phyloP scores from a whole-genome alignment of 116 monocot species.

The Posidonia oceanica region DNA sequence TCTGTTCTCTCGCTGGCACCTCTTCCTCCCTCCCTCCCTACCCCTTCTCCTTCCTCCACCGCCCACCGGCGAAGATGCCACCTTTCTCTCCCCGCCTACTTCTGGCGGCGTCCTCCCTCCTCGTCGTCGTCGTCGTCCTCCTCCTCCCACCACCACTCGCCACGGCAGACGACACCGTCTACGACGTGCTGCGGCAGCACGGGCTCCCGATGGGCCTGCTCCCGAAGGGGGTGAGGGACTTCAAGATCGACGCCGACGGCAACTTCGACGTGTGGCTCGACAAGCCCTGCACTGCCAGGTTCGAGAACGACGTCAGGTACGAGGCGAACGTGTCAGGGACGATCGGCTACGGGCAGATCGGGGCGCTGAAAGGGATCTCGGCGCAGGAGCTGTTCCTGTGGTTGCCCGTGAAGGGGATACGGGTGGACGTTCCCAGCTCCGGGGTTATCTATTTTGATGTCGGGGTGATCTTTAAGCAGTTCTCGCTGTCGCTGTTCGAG shows the following conservation, averaged over 20 bases:
- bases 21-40: background rate
- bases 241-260: slow-evolving; percentile 22
- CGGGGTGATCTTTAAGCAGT: slow-evolving; percentile 35
- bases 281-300: slow-evolving; percentile 27
- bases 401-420: slow-evolving; percentile 39
- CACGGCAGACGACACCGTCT: slow-evolving; percentile 13
- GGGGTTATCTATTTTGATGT: slow-evolving; percentile 54
- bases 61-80: background rate
- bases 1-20: background rate
- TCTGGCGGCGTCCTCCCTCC: background rate
- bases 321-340: slow-evolving; percentile 27
- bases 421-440: slow-evolving; percentile 40
- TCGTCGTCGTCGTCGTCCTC: background rate
- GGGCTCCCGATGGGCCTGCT: slow-evolving; percentile 44
- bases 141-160: background rate
- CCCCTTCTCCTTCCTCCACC: background rate
- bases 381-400: slow-evolving; percentile 58
- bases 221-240: slow-evolving; percentile 25
- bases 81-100: background rate
- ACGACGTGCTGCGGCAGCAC: slow-evolving; percentile 22
- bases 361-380: slow-evolving; percentile 26
- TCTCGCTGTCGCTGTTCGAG: slow-evolving; percentile 41
- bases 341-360: slow-evolving; percentile 36
- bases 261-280: slow-evolving; percentile 25
- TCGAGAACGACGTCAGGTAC: slow-evolving; percentile 40